Evolutionary conservation across 805 yeast species (phyloP), one percentile per base, ranked within the genome.

Genomic region (Wickerhamomyces kurtzmanii): DNA sequence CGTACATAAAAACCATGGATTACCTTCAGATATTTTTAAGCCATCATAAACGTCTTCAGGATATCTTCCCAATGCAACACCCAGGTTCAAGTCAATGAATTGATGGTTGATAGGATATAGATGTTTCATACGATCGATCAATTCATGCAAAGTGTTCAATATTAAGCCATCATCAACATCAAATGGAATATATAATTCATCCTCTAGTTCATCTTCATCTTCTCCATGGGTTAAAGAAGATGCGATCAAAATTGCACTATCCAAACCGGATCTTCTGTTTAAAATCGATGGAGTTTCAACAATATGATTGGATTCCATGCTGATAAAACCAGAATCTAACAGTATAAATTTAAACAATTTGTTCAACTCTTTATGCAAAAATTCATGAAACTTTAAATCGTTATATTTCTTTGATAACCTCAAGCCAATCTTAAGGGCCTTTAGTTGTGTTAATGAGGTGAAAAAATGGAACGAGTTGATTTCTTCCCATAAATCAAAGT

Each of bases 401-500:
- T 49, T 45, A 24, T 51, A 39, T n/a, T 49, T 30, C 8, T 47
- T 23, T 15, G 66, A 60, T 22, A 66, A 37, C 16, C 38, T 28
- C 10, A 72, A 47, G 1, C 86, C 94, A 33, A 69, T 55, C 23
- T 62, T 55, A 13, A 87, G 41, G 1, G 94, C 81, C 35, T 75
- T 69, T 35, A 81, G 59, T 51, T 86, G 95, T 4, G 76, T 71
- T 42, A 82, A 51, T 10, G 79, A 59, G 2, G 94, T 87, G 53
- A 84, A 89, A 36, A 85, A 75, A 51, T 87, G 96, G 27, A 59
- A 43, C 0, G 87, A 73, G 33, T 72, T 48, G 27, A 81, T 61
- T 52, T 87, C 97, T 56, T 87, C 97, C 97, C 97, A 87, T 23
- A 87, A 59, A 55, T 87, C 96, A 56, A 82, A 89, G n/a, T 84